Evolutionary conservation across 139 green algal species (phyloP), one percentile per base, ranked within the genome.

Genomic region (Zygnema cylindricum): DNA sequence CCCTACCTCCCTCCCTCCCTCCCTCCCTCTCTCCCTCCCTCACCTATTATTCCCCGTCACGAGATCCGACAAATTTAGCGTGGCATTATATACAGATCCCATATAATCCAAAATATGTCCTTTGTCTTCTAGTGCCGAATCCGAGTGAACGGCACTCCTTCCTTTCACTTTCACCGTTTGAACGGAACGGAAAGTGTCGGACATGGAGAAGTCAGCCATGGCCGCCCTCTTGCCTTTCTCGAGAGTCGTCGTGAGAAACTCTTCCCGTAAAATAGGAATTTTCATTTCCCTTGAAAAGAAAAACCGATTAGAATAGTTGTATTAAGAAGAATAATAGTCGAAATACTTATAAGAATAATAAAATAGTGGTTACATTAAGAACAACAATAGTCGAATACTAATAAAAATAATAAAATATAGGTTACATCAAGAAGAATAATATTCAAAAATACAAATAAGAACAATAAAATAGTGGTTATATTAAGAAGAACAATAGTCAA

Each of bases 91-190:
- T 35, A 89, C n/a, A 30, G 3, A 33, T 25, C 55, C 76, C 23
- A 35, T 25, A 1, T 23, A 41, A 7, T 89, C 84, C 76, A 89
- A 77, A n/a, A 89, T 33, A 32, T 89, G 84, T 1, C 84, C 77
- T 25, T 36, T 36, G 35, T 89, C 84, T 35, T 7, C 25, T 42
- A 89, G 84, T 30, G 49, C 82, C 7, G 49, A 7, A 7, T 79
- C 71, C 84, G 88, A 75, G 81, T 89, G 84, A 40, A 89, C 84
- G 54, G 84, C 84, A 3, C 23, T 36, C 16, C 84, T 40, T 7
- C 84, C 84, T 43, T 89, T 89, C 84, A 89, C 84, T 3, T 89
- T 89, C 84, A 89, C 84, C 25, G 23, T 89, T 11, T 43, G 3
- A 40, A 33, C n/a, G 32, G 35, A 25, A 49, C 21, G 16, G 22